Evolutionary conservation across 2,329 filamentous ascomycete species (phyloP), one percentile per base, ranked within the genome.

Genomic region (Dothistroma pini): DNA sequence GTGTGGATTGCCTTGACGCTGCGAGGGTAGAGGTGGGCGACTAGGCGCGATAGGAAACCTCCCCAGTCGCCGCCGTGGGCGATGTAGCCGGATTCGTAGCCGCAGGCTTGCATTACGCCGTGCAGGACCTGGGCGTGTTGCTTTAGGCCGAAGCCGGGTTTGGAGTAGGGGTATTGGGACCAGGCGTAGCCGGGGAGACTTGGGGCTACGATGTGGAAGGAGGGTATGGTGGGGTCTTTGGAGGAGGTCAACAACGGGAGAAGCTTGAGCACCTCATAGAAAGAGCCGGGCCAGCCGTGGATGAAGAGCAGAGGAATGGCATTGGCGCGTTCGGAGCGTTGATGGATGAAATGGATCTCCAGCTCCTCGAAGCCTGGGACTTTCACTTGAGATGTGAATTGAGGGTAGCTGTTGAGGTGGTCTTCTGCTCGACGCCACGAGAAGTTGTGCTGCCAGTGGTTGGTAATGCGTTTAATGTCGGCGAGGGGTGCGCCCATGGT

Each of bases 31-130:
- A 82, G 71, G 7, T 81, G 69, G 0, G 82, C 83, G 58, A 90
- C 80, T 21, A 80, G 73, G 10, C 87, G 82, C n/a, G 84, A 86
- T 64, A 90, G 82, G 65, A 80, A 79, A 69, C 80, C 84, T 22
- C 88, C 89, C 87, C 86, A 90, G 68, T 91, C 88, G 31, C 88
- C 88, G 66, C 86, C 87, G 73, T 89, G 76, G 11, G 78, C 75
- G 0, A 75, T 70, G 61, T 87, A 89, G 74, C 85, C 76, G 1
- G 38, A 47, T 10, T 79, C 65, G 69, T 89, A 91, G 0, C 87
- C 87, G 4, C 91, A 79, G n/a, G 81, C 79, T 11, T 83, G 75
- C 88, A 91, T 91, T 7, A 91, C 75, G 56, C 84, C 85, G 71
- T 91, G 83, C 63, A 85, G 77, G 0, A 57, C 56, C 31, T 66